These are phyloP conservation scores for Moniliella sp. DNA, from an alignment of 1,284 basidiomycete genomes.

Conservation along the genomic window DNA sequence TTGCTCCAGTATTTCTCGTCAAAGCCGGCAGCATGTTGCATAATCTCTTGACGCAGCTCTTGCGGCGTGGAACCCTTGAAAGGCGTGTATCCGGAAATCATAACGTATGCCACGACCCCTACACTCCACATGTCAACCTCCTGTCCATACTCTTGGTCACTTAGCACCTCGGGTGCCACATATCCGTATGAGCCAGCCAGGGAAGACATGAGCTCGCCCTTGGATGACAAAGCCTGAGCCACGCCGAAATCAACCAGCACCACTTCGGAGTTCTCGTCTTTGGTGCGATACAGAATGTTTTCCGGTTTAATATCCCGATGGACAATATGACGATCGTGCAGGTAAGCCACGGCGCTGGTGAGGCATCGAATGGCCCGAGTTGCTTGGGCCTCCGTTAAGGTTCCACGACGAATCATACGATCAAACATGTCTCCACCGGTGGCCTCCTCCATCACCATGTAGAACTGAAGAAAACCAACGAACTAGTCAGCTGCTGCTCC, in stretches of 20 bases:
- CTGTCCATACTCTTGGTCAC: slow-evolving; percentile 70
- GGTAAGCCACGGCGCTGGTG: slow-evolving; percentile 65
- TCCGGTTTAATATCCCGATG: slow-evolving; percentile 88
- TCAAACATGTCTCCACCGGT: slow-evolving; percentile 95
- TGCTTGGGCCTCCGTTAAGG: slow-evolving; percentile 89
- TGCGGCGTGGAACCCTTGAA: slow-evolving; percentile 27
- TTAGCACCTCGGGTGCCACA: slow-evolving; percentile 97
- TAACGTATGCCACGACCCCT: slow-evolving; percentile 32
- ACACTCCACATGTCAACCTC: slow-evolving; percentile 61
- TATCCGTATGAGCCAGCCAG: slow-evolving; percentile 92
- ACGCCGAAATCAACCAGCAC: slow-evolving; percentile 95
- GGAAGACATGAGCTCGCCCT: slow-evolving; percentile 65
- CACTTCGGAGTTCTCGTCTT: slow-evolving; percentile 72
- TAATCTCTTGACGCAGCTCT: slow-evolving; percentile 32
- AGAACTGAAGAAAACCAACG: slow-evolving; percentile 71
- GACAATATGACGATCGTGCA: slow-evolving; percentile 78
- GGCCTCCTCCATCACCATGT: slow-evolving; percentile 79
- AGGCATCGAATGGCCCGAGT: slow-evolving; percentile 69
- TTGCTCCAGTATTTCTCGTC: slow-evolving; percentile 24
- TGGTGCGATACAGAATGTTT: slow-evolving; percentile 77
- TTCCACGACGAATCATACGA: slow-evolving; percentile 86
- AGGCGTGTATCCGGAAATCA: slow-evolving; percentile 30
- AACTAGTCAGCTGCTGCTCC: too few relatives aligned
- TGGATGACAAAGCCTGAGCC: slow-evolving; percentile 57
- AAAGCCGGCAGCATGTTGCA: slow-evolving; percentile 26